Base-by-base conservation (phyloP, 2,329 filamentous ascomycete species). In the Fusarium temperatum region DNA sequence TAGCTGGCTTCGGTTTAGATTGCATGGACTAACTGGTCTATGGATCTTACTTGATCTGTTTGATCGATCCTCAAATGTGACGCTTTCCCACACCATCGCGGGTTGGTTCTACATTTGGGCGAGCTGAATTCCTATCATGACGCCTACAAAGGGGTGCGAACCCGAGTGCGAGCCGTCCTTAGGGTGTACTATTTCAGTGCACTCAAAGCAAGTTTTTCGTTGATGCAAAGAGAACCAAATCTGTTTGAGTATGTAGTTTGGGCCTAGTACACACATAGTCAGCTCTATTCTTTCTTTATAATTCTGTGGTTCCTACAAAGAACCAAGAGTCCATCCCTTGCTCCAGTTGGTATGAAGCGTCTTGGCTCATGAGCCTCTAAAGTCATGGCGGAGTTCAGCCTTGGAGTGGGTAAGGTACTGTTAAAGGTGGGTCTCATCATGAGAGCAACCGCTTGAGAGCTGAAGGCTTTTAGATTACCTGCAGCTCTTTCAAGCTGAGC, bases 101-200 rank as follows among this genome's bases (percentile, higher is more conserved):
- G 26, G 36, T 39, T 53, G 50, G n/a, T 57, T 42, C 44, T 53
- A 36, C 39, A 48, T 26, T 70, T 72, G 51, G 26, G 24, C 8
- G 17, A 60, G 24, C 54, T 57, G 64, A 72, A 68, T 69, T 57
- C 68, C 58, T 35, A 28, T 65, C 64, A 72, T 73, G 70, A 72
- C 69, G 59, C 59, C 30, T 66, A 50, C 48, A 69, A 56, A 42
- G 28, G 30, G 39, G 36, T 36, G 35, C 45, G 51, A 71, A 57
- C 15, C 48, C 68, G 68, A 71, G 56, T 71, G 67, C 61, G 67
- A 71, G 38, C 44, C 22, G 18, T 20, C 32, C 22, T 22, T 44
- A 17, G 18, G 38, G 30, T 32, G 22, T 28, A 30, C 18, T 28
- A 12, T 36, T 30, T 44, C 62, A 51, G 39, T 30, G 26, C 22